Conservation (phyloP, 1,284 basidiomycete genomes). For the Malassezia brasiliensis region DNA sequence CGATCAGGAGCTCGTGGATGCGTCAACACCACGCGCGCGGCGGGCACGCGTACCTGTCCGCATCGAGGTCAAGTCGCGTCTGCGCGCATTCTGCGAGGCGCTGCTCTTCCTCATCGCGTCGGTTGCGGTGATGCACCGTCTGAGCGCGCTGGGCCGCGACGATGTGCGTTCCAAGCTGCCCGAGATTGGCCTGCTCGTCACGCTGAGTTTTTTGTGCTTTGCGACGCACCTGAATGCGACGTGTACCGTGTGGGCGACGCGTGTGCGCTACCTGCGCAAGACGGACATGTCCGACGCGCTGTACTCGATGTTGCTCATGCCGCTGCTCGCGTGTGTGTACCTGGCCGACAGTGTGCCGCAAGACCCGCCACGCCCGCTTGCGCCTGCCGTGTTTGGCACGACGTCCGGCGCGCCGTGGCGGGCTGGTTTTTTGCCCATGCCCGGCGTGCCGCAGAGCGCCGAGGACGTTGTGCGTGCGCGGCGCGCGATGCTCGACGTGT, state of each 20-base stretch:
- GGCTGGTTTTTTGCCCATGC: background rate
- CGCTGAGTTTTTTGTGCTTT: slow-evolving; percentile 7
- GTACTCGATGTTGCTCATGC: slow-evolving; percentile 9
- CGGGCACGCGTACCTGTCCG: background rate
- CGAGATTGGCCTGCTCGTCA: background rate
- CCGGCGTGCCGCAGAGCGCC: background rate
- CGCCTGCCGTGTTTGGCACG: slow-evolving; percentile 5
- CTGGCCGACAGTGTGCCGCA: slow-evolving; percentile 1
- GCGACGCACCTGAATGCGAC: background rate
- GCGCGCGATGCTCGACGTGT: slow-evolving; percentile 1
- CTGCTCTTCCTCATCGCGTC: background rate
- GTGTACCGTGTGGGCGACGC: slow-evolving; percentile 14
- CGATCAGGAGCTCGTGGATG: background rate
- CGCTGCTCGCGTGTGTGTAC: background rate
- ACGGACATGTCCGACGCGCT: slow-evolving; percentile 9
- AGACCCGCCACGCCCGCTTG: background rate
- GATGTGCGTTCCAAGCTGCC: slow-evolving; percentile 1
- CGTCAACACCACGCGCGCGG: background rate
- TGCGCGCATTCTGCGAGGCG: background rate
- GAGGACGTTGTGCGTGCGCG: background rate
- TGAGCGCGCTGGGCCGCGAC: background rate
- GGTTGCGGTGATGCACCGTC: background rate
- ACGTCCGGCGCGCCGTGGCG: slow-evolving; percentile 2
- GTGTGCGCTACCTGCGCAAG: slow-evolving; percentile 9
- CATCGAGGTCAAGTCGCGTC: background rate